Conservation (phyloP, 306 rosid species). For the Cicer chorassanicum region DNA sequence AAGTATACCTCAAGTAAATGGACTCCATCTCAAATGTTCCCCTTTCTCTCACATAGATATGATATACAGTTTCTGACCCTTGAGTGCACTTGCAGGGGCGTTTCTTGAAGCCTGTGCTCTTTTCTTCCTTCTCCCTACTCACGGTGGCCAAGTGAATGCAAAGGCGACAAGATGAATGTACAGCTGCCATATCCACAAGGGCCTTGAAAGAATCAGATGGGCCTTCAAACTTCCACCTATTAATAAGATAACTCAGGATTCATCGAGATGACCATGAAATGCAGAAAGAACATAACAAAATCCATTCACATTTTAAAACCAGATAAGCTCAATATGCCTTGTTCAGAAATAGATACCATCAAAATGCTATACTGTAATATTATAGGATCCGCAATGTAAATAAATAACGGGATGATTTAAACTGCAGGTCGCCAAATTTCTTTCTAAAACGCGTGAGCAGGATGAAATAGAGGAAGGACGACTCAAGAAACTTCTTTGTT, state of each 20-base stretch:
- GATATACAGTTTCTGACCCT: constrained; percentile 75
- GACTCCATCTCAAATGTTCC: constrained; percentile 89
- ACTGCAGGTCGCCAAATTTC: background rate
- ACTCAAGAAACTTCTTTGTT: background rate
- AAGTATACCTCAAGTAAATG: constrained; percentile 77
- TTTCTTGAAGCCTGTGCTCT: constrained; percentile 61
- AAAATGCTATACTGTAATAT: background rate
- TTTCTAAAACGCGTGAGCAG: background rate
- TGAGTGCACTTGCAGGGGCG: constrained; percentile 92
- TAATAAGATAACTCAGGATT: constrained; percentile 41
- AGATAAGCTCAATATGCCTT: constrained; percentile 33
- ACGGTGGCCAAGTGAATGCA: constrained; percentile 91
- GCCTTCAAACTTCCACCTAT: constrained; percentile 97
- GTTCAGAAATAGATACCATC: constrained; percentile 27
- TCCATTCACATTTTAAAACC: constrained; percentile 25
- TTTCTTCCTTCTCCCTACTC: constrained; percentile 78
- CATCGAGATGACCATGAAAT: constrained; percentile 35
- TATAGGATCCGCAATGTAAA: constrained; percentile 23
- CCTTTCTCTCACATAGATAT: constrained; percentile 83
- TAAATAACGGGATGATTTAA: background rate
- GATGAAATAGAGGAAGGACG: constrained; percentile 1
- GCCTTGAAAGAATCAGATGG: constrained; percentile 98
- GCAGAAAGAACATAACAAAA: constrained; percentile 29
- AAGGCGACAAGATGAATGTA: constrained; percentile 98
- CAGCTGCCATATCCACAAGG: constrained; percentile 97